Conservation (phyloP, 1,284 basidiomycete genomes). For the Ceraceosorus guamensis region DNA sequence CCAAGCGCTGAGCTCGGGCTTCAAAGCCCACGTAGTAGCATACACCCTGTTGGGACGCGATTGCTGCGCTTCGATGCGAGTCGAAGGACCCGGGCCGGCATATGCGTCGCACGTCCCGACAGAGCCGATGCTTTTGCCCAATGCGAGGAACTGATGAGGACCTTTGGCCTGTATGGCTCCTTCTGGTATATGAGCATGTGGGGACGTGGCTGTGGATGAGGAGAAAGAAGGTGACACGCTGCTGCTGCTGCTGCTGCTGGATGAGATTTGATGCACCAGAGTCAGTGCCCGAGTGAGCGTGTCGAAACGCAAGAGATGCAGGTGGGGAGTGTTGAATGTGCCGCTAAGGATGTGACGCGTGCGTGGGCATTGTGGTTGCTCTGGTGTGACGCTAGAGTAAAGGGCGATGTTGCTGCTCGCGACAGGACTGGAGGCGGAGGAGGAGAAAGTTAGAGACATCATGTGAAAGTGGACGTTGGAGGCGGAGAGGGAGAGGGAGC, state of each 20-base stretch:
- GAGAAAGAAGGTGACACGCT: conserved; percentile 6
- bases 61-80: background rate
- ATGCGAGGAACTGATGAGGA: conserved; percentile 32
- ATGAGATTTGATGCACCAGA: conserved; percentile 2
- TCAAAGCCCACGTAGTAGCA: conserved; percentile 34
- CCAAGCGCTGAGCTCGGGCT: conserved; percentile 26
- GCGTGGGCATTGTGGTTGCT: conserved; percentile 12
- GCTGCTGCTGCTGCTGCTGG: conserved; percentile 3
- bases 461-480: background rate
- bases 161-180: conserved; percentile 12
- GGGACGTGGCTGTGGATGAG: background rate
- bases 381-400: too few relatives aligned
- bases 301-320: conserved; percentile 33
- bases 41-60: conserved; percentile 17
- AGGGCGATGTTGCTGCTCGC: too few relatives aligned
- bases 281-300: conserved; percentile 11
- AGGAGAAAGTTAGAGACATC: background rate
- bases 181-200: background rate
- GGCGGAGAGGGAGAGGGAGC: background rate
- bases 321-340: conserved; percentile 32
- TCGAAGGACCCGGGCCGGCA: too few relatives aligned
- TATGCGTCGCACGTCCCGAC: too few relatives aligned
- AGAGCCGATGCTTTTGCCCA: conserved; percentile 10
- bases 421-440: background rate
- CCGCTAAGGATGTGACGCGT: conserved; percentile 25